Evolutionary conservation across 192 early-diverging fungal genomes (phyloP).

Genomic region (Podila minutissima): DNA sequence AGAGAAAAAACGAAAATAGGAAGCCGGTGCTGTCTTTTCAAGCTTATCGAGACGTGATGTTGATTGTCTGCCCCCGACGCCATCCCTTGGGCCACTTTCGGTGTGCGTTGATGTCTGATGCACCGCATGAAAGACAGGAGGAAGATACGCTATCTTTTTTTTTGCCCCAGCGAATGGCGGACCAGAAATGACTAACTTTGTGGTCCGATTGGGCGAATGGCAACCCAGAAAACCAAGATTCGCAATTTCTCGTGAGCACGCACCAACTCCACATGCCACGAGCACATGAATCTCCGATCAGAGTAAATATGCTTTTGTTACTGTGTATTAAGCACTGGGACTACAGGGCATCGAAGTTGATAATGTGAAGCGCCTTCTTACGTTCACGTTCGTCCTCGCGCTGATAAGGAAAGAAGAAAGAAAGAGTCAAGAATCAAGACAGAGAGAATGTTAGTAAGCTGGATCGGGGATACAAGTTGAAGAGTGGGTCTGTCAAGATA

Average conservation of each 20-base stretch:
- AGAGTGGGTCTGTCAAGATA: too few species aligned
- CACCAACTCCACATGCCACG: too few species aligned
- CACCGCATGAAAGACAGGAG: not conserved
- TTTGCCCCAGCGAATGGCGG: not conserved
- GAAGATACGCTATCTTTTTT: not conserved
- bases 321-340: not conserved
- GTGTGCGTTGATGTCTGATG: too few species aligned
- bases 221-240: not conserved
- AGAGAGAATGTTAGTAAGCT: not conserved
- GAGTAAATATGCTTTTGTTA: not conserved
- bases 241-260: not conserved
- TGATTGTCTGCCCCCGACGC: too few species aligned
- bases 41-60: too few species aligned
- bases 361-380: slow-evolving; percentile 79
- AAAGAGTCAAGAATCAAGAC: not conserved
- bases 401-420: slow-evolving; percentile 40
- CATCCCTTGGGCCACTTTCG: too few species aligned
- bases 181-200: not conserved
- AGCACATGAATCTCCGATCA: too few species aligned
- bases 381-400: slow-evolving; percentile 85
- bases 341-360: slow-evolving; percentile 94
- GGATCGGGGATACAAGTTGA: not conserved
- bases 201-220: not conserved
- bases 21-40: too few species aligned
- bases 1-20: too few species aligned